Evolutionary conservation across 2,329 filamentous ascomycete genomes (phyloP).

Genomic region (Helicocarpus griseus): DNA sequence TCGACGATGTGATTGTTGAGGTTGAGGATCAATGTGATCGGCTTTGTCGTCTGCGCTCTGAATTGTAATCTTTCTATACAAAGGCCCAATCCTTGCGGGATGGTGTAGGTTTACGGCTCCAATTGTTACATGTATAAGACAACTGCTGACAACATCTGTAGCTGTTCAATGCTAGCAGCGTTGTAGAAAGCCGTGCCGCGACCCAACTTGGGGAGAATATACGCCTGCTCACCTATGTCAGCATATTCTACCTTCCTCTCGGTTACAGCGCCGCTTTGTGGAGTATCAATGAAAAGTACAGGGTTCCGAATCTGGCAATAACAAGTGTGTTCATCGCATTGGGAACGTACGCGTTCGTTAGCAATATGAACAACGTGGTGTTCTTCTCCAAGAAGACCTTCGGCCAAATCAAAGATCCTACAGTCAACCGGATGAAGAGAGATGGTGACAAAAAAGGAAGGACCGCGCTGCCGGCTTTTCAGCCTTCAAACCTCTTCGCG

Average conservation of each 20-base stretch:
- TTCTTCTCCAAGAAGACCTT: not conserved
- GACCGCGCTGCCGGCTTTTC: not conserved
- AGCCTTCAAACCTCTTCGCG: not conserved
- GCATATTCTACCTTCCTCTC: slow-evolving; percentile 32
- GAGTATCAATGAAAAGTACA: slow-evolving; percentile 4
- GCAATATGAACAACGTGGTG: not conserved
- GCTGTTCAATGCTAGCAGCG: slow-evolving; percentile 21
- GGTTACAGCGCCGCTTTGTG: slow-evolving; percentile 19
- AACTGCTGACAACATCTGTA: not conserved
- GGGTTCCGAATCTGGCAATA: not conserved
- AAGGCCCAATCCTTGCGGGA: not conserved
- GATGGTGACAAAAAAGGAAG: not conserved
- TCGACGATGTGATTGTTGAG: not conserved
- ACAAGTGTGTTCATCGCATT: not conserved
- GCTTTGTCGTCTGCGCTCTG: not conserved
- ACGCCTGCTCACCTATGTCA: slow-evolving; percentile 30
- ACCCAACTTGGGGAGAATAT: slow-evolving; percentile 27
- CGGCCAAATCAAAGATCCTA: not conserved
- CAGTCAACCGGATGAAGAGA: not conserved
- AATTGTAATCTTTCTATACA: not conserved
- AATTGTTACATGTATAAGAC: not conserved
- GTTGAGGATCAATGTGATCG: not conserved
- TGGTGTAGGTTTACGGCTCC: not conserved
- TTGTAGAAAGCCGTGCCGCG: slow-evolving; percentile 21
- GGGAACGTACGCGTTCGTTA: not conserved